Evolutionary conservation across 805 yeast species (phyloP), one percentile per base, ranked within the genome.

Genomic region (Alloascoidea africana): DNA sequence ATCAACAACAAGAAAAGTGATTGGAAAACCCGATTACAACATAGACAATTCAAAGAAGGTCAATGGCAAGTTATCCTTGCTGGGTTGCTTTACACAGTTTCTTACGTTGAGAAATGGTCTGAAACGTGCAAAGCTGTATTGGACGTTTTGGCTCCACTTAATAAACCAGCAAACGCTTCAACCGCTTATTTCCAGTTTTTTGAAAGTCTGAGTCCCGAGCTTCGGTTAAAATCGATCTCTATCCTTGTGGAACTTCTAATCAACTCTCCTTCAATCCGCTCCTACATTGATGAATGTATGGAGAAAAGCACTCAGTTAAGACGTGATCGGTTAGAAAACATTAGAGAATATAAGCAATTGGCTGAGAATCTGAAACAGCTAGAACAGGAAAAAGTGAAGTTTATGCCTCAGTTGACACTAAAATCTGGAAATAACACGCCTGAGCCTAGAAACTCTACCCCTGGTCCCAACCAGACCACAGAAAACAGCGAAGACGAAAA

Each of bases 21-120:
- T 8, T 91, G 97, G 96, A 71, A 75, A 41, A 93, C 81, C 18
- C 63, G 93, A 32, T 62, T 89, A 14, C 68, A 76, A 11, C 76
- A 71, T 39, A 71, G 95, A 39, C 70, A 70, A 44, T 91, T 82
- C 54, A 73, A 68, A 47, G 86, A 84, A 48, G 94, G 95, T 3
- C 74, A 73, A 39, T 89, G 96, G 96, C 78, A 84, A 47, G 66
- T 79, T 32, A 69, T 80, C 33, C 54, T 87, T 33, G 53, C 86
- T 36, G 95, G 95, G 19, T 62, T 86, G 2, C 63, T 87, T 33
- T 71, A 74, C 15, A 61, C 65, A 36, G 72, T 73, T 13, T 73
- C 73, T 35, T 65, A 74, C 44, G 63, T 75, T 32, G 72, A 75
- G 1, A 67, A 66, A 11, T 79, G 70, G 57, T 51, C 60, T 17